A percentile compares a stretch with the other conserved stretches of the same genome.
Evolutionary conservation across 768 basidiomycete species (phyloP).

Genomic region (Tylopilus sp.): DNA sequence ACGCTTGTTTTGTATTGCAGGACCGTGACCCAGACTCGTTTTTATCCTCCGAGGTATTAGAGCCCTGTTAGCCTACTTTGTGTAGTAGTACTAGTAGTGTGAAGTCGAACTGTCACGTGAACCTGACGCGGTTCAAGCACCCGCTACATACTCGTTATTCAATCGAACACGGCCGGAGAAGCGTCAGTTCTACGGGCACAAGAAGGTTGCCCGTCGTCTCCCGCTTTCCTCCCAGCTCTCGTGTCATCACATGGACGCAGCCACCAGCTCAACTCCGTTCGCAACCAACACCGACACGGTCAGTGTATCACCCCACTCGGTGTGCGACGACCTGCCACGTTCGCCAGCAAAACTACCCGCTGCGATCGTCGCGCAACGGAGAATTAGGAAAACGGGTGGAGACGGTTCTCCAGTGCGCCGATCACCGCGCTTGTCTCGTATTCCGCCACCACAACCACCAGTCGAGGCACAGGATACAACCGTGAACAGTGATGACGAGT

Average conservation of each 20-base stretch:
- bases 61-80: neutral
- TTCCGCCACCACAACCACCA: slow-evolving; percentile 29
- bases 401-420: slow-evolving; percentile 40
- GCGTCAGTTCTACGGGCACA: neutral
- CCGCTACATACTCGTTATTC: slow-evolving; percentile 8
- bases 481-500: slow-evolving; percentile 33
- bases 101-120: slow-evolving; percentile 25
- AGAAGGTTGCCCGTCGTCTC: neutral
- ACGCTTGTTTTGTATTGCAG: neutral
- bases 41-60: neutral
- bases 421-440: slow-evolving; percentile 49
- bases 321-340: slow-evolving; percentile 49
- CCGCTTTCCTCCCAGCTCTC: neutral
- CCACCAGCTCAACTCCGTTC: slow-evolving; percentile 28
- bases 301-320: slow-evolving; percentile 41
- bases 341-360: slow-evolving; percentile 51
- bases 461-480: slow-evolving; percentile 7
- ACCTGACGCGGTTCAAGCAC: slow-evolving; percentile 28
- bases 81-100: neutral
- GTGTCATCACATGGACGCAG: slow-evolving; percentile 16
- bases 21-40: neutral
- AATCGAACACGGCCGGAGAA: slow-evolving; percentile 13
- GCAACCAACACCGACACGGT: slow-evolving; percentile 37
- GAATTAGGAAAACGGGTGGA: slow-evolving; percentile 25
- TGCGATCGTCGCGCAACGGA: slow-evolving; percentile 30